Evolutionary conservation across 768 basidiomycete genomes (phyloP).

Genomic region (Rhizopogon vinicolor): DNA sequence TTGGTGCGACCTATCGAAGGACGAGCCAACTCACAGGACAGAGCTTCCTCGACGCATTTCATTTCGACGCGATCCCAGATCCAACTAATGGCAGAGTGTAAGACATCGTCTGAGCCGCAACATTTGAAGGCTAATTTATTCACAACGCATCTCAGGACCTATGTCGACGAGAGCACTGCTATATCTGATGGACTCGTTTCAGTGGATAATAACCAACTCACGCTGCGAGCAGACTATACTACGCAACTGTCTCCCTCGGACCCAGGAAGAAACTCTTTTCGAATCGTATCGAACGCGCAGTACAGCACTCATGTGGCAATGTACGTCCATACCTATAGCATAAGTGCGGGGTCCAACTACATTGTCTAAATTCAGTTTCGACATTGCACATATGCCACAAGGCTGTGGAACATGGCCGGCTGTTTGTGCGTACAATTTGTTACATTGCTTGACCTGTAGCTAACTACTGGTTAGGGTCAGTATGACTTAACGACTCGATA

Average conservation of each 20-base stretch:
- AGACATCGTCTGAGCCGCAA: conserved; percentile 2
- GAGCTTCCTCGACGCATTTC: conserved; percentile 39
- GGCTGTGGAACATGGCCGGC: conserved; percentile 38
- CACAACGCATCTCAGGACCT: conserved; percentile 26
- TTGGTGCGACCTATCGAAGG: conserved; percentile 41
- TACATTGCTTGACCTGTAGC: not conserved
- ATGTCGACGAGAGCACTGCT: conserved; percentile 45
- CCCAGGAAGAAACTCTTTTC: conserved; percentile 33
- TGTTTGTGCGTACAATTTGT: conserved; percentile 21
- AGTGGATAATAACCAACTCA: conserved; percentile 37
- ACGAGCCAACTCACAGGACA: conserved; percentile 41
- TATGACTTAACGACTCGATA: not conserved
- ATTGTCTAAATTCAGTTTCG: conserved; percentile 19
- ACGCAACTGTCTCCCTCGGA: conserved; percentile 25
- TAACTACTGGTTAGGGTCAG: conserved; percentile 19
- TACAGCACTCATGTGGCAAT: conserved; percentile 31
- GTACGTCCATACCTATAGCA: conserved; percentile 9
- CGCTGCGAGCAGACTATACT: conserved; percentile 26
- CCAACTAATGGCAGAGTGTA: conserved; percentile 32
- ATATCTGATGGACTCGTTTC: conserved; percentile 51
- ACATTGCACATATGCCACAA: conserved; percentile 32
- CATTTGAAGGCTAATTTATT: not conserved
- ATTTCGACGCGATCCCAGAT: conserved; percentile 20
- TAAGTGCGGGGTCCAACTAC: not conserved
- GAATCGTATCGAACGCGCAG: conserved; percentile 24